Evolutionary conservation across 345 rosid genomes (phyloP), one percentile per base, ranked within the genome.

Genomic region (Ceriops tagal): DNA sequence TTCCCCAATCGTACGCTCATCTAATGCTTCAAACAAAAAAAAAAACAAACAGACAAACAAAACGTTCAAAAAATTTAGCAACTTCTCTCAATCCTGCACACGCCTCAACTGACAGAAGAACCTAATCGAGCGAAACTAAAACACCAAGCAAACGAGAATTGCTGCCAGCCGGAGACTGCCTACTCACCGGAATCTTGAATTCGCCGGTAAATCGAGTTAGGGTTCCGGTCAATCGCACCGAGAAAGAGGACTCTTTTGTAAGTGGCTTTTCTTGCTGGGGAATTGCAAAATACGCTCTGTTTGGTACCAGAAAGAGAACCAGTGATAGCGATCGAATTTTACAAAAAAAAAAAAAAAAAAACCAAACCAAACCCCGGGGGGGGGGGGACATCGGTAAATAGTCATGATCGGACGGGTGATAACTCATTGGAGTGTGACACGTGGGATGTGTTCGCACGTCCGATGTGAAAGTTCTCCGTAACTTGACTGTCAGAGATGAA

Each of bases 1-100:
- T 66, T 84, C 79, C 85, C 74, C 74, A 85, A 77, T 84, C 79
- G 86, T 75, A 78, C 73, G 78, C 65, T 79, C 95, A 86, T 88
- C 91, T 83, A 84, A 86, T 80, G 73, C 78, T 68, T 68, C 51
- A 74, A 47, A 43, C 13, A 72, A 18, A 13, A n/a, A 21, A 8
- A 47, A 27, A 58, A 60, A 60, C 71, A 57, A 74, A 65, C 72
- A 53, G 74, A 63, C 27, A 64, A 34, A 34, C 8, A 34, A 34
- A 34, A 1, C 37, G 26, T 6, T 34, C 8, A 34, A 39, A 76
- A 62, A 30, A 68, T 8, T 53, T 21, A 68, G 32, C 53, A 53
- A 39, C 57, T 72, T 65, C 58, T 28, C 18, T 5, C 61, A 43
- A 32, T 39, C 39, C 61, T 49, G 15, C 43, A n/a, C 53, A 61